phyloP scores from a whole-genome alignment of 805 yeast genomes.

The Teunomyces kruisii region DNA sequence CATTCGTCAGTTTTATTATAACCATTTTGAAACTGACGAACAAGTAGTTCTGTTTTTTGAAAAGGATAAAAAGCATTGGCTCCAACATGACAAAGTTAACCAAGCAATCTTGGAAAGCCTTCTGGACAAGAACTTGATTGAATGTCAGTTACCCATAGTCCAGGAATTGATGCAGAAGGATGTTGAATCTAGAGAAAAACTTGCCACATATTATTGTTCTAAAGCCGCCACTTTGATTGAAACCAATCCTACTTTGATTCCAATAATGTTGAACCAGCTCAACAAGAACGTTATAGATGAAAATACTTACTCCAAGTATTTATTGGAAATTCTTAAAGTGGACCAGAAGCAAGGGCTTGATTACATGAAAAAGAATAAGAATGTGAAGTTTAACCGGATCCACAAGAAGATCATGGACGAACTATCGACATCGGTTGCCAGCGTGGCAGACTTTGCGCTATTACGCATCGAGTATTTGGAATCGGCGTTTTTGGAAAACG shows the following conservation, averaged over 20 bases:
- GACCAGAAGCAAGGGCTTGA: conserved; percentile 28
- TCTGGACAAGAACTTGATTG: neutral
- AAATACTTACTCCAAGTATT: conserved; percentile 26
- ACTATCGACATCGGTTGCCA: conserved; percentile 18
- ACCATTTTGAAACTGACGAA: neutral
- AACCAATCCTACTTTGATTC: neutral
- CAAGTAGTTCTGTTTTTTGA: conserved; percentile 4
- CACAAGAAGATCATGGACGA: conserved; percentile 33
- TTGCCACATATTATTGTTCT: neutral
- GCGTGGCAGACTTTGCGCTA: conserved; percentile 23
- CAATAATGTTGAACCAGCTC: conserved; percentile 11
- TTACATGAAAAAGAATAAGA: conserved; percentile 30
- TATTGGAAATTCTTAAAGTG: conserved; percentile 31
- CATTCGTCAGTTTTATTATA: neutral
- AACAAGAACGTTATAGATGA: conserved; percentile 18
- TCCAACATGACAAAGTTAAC: conserved; percentile 1
- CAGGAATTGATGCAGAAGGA: neutral
- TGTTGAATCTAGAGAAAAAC: neutral
- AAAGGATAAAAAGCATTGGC: conserved; percentile 11
- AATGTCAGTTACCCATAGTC: neutral
- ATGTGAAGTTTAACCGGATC: conserved; percentile 22
- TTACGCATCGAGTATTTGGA: conserved; percentile 39
- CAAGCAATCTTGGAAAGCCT: conserved; percentile 5
- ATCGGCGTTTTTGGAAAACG: conserved; percentile 22
- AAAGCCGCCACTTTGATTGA: neutral